phyloP scores from a whole-genome alignment of 352 stramenopile species.

The Blastocystis sp. region DNA sequence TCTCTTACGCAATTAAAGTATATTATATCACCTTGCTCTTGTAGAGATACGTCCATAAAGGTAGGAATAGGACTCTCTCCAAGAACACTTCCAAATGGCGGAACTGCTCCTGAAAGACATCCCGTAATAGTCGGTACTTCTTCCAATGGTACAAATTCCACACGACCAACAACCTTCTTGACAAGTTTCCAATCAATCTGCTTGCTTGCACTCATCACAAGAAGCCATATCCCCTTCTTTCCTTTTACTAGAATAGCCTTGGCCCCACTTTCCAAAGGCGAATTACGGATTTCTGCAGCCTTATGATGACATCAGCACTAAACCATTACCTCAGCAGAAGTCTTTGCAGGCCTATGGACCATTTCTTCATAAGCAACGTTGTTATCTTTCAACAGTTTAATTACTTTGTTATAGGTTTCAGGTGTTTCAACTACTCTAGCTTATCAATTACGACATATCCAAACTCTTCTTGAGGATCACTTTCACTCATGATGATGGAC shows the following conservation, averaged over 20 bases:
- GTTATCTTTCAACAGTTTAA: neutral
- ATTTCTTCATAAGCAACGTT: slow-evolving; percentile 1
- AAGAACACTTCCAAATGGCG: slow-evolving; percentile 54
- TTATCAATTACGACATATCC: neutral
- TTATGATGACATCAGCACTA: neutral
- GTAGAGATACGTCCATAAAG: slow-evolving; percentile 35
- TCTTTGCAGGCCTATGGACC: slow-evolving; percentile 9
- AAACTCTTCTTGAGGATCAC: neutral
- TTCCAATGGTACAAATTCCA: slow-evolving; percentile 4
- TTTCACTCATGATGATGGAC: neutral
- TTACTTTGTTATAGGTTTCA: neutral
- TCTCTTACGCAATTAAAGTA: slow-evolving; percentile 39
- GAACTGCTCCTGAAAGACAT: slow-evolving; percentile 36
- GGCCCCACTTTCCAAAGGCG: slow-evolving; percentile 21
- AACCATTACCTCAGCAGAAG: neutral
- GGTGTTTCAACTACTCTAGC: neutral
- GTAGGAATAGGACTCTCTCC: neutral
- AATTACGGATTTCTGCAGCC: neutral
- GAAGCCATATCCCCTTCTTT: slow-evolving; percentile 43
- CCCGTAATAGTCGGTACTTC: slow-evolving; percentile 1
- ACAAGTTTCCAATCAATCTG: slow-evolving; percentile 51
- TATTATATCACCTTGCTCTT: slow-evolving; percentile 44
- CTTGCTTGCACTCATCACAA: slow-evolving; percentile 52
- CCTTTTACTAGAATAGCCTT: slow-evolving; percentile 48
- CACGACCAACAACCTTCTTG: neutral